Evolutionary conservation across 192 early-diverging fungal species (phyloP), one percentile per base, ranked within the genome.

Genomic region (Backusella luteola): DNA sequence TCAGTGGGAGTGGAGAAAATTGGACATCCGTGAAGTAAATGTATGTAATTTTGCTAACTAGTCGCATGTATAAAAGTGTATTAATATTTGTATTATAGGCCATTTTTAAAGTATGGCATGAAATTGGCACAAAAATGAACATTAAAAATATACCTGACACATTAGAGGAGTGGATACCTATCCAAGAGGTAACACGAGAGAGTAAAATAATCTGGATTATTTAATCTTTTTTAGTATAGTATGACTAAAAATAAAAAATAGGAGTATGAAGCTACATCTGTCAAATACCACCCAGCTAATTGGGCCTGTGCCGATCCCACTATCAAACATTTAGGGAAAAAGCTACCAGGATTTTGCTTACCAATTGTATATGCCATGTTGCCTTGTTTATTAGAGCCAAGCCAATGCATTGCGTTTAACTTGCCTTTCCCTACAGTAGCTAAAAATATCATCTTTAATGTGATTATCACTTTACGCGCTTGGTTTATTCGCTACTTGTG

Each of bases 61-160:
- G 0, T 36, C 38, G 9, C 3, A 41, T n/a, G 21, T 8, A 11
- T 23, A 38, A 26, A 32, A 34, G 23, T n/a, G 3, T 23, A 29
- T 11, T 63, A 29, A 35, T 34, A 73, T 19, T 52, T 29, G 4
- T 52, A 38, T 42, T 76, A 14, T 75, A 83, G 82, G 82, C 82
- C 4, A 69, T 78, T 23, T 83, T 81, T 53, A 56, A 42, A 26
- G 59, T 81, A 7, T 83, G 80, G 79, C 17, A 19, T n/a, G 71
- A 70, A 11, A 67, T 69, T 34, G 85, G 85, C 4, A 32, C 67
- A 23, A 53, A 76, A 17, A 87, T 87, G 85, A 79, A 81, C 0
- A 87, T 87, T 17, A 74, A 83, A 67, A 78, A 81, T 78, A 85
- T 87, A 17, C 85, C 84, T 14, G 35, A 39, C 1, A 77, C 84